A percentile compares a stretch with the other conserved stretches of the same genome.
phyloP scores from a whole-genome alignment of 352 stramenopile species.

The Pythium aphanidermatum region DNA sequence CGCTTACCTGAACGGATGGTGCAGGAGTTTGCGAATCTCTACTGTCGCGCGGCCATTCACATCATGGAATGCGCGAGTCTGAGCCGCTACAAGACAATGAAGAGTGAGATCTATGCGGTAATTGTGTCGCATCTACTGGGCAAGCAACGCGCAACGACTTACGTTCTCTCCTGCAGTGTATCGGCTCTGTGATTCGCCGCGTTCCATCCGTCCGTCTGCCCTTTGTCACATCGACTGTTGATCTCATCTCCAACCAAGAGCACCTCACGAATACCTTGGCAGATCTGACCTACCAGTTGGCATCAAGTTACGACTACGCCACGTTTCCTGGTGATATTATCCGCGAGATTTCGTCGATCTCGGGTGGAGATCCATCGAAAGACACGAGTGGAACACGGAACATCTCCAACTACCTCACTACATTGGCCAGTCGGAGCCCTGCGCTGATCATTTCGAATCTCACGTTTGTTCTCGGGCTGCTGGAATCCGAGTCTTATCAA shows the following conservation, averaged over 20 bases:
- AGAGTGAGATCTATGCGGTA: slow-evolving; percentile 67
- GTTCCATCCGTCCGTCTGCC: slow-evolving; percentile 64
- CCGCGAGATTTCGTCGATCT: slow-evolving; percentile 73
- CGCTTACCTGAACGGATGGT: not conserved
- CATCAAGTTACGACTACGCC: slow-evolving; percentile 53
- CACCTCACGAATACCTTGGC: slow-evolving; percentile 52
- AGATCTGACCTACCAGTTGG: slow-evolving; percentile 56
- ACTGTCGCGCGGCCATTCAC: slow-evolving; percentile 63
- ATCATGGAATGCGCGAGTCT: slow-evolving; percentile 58
- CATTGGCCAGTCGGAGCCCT: slow-evolving; percentile 51
- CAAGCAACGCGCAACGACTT: too few relatives aligned
- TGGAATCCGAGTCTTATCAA: slow-evolving; percentile 75
- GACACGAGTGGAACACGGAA: slow-evolving; percentile 68
- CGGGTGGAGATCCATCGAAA: slow-evolving; percentile 57
- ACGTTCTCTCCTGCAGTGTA: slow-evolving; percentile 32
- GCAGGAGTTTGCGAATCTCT: slow-evolving; percentile 73
- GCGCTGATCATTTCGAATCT: slow-evolving; percentile 70
- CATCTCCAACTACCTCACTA: slow-evolving; percentile 66
- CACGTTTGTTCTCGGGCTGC: slow-evolving; percentile 65
- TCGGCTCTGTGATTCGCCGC: slow-evolving; percentile 51
- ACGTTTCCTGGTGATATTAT: slow-evolving; percentile 67
- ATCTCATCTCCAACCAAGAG: slow-evolving; percentile 69
- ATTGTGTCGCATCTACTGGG: not conserved
- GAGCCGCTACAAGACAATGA: slow-evolving; percentile 53
- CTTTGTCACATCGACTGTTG: slow-evolving; percentile 61